These are phyloP conservation scores for Fusarium sp. DNA, from an alignment of 2,329 filamentous ascomycete genomes.

Conservation along the genomic window DNA sequence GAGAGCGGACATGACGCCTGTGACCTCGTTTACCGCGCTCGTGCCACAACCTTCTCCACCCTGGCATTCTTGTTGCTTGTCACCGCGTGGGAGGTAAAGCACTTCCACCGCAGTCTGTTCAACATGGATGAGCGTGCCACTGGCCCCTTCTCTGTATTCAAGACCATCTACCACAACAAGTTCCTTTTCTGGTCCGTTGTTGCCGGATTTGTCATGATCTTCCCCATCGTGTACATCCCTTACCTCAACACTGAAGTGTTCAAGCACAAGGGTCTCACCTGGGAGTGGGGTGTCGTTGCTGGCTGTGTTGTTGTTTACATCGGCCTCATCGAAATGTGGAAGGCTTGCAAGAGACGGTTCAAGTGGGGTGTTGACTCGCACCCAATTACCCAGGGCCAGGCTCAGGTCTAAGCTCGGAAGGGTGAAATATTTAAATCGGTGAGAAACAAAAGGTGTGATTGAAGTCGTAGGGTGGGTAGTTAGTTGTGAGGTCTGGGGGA, in stretches of 20 bases:
- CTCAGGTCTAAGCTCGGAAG: constrained; percentile 31
- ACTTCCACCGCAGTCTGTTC: constrained; percentile 77
- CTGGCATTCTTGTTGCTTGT: constrained; percentile 76
- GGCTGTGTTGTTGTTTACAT: constrained; percentile 71
- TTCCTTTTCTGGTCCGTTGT: constrained; percentile 75
- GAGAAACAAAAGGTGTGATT: neutral
- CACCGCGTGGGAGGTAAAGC: constrained; percentile 80
- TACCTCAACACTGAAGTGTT: constrained; percentile 75
- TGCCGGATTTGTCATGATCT: constrained; percentile 70
- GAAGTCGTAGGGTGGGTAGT: neutral
- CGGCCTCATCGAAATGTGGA: constrained; percentile 75
- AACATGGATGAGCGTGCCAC: constrained; percentile 68
- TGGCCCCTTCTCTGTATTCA: constrained; percentile 64
- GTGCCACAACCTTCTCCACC: constrained; percentile 77
- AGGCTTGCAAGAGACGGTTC: constrained; percentile 71
- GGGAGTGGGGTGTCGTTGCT: constrained; percentile 79
- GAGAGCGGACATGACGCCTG: constrained; percentile 63
- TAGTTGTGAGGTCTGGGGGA: constrained; percentile 29
- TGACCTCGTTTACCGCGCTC: constrained; percentile 70
- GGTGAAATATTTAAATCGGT: neutral
- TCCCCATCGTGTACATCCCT: constrained; percentile 76
- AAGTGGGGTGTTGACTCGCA: constrained; percentile 51
- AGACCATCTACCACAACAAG: constrained; percentile 75
- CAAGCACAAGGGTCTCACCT: constrained; percentile 75
- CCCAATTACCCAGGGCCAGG: constrained; percentile 30